A percentile compares a stretch with the other conserved stretches of the same genome.
Conservation (phyloP, 1,139 yeast species). For the Arxiozyma telluris region DNA sequence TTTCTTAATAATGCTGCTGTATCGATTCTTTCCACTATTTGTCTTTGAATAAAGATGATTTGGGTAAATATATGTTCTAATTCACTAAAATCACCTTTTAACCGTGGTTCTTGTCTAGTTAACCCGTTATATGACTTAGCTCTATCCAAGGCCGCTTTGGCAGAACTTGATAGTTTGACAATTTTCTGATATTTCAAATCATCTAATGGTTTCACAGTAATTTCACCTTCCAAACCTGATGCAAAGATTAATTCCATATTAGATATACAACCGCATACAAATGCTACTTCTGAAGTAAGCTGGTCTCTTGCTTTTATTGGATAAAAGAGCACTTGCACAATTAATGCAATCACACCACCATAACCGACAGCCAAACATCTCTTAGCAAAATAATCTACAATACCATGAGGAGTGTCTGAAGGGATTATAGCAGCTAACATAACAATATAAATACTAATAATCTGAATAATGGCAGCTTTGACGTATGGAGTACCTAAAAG, state of each 20-base stretch:
- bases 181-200: slow-evolving; percentile 27
- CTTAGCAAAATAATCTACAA: slow-evolving; percentile 38
- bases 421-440: slow-evolving; percentile 36
- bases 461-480: slow-evolving; percentile 42
- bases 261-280: slow-evolving; percentile 35
- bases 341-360: slow-evolving; percentile 40
- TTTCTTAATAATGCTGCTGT: slow-evolving; percentile 38
- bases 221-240: slow-evolving; percentile 35
- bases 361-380: slow-evolving; percentile 42
- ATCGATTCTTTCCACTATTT: slow-evolving; percentile 41
- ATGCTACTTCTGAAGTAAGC: slow-evolving; percentile 35
- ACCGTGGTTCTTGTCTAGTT: slow-evolving; percentile 40
- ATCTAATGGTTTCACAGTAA: slow-evolving; percentile 21
- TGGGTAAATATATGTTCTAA: slow-evolving; percentile 36
- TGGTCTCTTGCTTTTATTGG: slow-evolving; percentile 42
- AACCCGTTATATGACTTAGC: slow-evolving; percentile 37
- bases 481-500: slow-evolving; percentile 39
- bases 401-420: slow-evolving; percentile 35
- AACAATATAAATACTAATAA: slow-evolving; percentile 40
- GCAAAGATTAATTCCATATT: slow-evolving; percentile 35
- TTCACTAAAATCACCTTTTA: slow-evolving; percentile 39
- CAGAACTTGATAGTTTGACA: slow-evolving; percentile 29
- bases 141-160: slow-evolving; percentile 34
- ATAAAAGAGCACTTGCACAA: slow-evolving; percentile 38
- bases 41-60: slow-evolving; percentile 38